Evolutionary conservation across 1,284 basidiomycete species (phyloP), one percentile per base, ranked within the genome.

Genomic region (Amylostereum chailletii): DNA sequence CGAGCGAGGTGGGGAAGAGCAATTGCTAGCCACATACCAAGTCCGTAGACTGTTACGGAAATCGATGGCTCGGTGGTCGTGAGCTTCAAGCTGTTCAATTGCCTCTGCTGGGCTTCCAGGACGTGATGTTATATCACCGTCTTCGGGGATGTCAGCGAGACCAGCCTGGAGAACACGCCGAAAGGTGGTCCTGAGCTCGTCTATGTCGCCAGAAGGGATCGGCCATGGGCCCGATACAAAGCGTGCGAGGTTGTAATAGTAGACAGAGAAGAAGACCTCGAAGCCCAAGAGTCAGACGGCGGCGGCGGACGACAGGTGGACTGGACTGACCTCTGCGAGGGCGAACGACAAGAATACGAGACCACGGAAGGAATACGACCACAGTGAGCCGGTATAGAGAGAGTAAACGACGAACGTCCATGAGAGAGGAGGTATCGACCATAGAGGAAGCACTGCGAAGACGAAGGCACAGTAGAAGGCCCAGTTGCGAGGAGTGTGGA

Each of bases 221-320:
- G 75, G 75, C 27, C 75, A 68, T 7, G 75, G 74, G 1, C 70
- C 68, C 46, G 82, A 74, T 45, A 90, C 71, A 50, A 68, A 67
- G 42, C 62, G 66, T 33, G 75, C 71, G 37, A 92, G 75, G 53
- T 73, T 69, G 52, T 68, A 68, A 59, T 90, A 77, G 64, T 89
- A 83, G 40, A 90, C 60, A 53, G 83, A 85, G 67, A 94, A 95
- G 52, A 83, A 62, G n/a, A 82, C 76, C 86, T 93, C 60, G 26
- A 37, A n/a, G 33, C 39, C 45, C 8, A 42, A 32, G 34, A 5
- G 42, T 47, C 34, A 45, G 19, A 32, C 27, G 43, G 40, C 38
- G 43, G 11, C 34, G 47, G 43, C n/a, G 29, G 33, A 32, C 44
- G 42, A 51, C 40, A 34, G 30, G 47, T 49, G 54, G 53, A 46